Conservation (phyloP, 139 green algal genomes). For the Chlorella sp. region DNA sequence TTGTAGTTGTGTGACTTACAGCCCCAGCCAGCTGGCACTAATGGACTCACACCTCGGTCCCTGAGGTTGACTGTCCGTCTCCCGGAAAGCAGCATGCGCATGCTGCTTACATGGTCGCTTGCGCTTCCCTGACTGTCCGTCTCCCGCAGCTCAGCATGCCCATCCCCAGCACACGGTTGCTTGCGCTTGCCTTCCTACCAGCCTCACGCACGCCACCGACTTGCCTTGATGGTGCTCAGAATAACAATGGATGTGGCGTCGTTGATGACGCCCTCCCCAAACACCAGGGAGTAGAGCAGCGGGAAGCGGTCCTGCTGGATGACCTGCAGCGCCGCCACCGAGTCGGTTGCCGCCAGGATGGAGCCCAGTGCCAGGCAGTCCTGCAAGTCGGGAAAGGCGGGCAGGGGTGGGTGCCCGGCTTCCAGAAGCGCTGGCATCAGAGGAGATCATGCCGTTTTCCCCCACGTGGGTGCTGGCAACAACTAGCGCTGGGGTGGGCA, state of each 20-base stretch:
- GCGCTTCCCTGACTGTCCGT: background rate
- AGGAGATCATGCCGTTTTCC: background rate
- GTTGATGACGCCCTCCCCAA: conserved; percentile 95
- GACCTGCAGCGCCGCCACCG: conserved; percentile 89
- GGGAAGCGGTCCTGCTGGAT: conserved; percentile 61
- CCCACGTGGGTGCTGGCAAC: background rate
- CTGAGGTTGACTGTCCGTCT: background rate
- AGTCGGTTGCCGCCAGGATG: conserved; percentile 94
- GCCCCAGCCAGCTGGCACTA: background rate
- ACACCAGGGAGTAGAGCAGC: conserved; percentile 91
- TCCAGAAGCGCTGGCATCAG: background rate
- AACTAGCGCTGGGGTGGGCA: background rate
- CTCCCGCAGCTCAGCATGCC: no score
- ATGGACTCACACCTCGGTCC: background rate
- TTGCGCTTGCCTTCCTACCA: background rate
- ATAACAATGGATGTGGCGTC: conserved; percentile 92
- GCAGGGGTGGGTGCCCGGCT: background rate
- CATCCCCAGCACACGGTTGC: no score
- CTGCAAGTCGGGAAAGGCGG: background rate
- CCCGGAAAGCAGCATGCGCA: background rate
- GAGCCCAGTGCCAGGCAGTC: conserved; percentile 85
- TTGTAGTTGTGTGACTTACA: no score
- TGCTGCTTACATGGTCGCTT: background rate
- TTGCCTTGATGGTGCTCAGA: conserved; percentile 62
- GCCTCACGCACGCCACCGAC: background rate